Evolutionary conservation across 2,329 filamentous ascomycete species (phyloP).

Genomic region (Colletotrichum sp.): DNA sequence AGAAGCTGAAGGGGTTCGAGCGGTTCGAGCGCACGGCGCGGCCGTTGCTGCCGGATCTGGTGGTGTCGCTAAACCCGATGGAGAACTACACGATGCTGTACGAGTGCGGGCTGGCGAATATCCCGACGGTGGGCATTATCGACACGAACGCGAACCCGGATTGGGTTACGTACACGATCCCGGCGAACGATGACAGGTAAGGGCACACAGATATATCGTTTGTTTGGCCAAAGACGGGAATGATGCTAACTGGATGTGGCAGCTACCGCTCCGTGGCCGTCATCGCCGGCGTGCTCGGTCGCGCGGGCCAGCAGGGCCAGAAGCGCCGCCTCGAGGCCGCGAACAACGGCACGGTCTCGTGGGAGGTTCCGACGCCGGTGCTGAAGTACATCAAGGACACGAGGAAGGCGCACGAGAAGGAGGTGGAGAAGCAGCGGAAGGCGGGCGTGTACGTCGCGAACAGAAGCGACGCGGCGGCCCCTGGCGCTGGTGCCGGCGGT

Average conservation of each 20-base stretch:
- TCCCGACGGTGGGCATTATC: conserved; percentile 93
- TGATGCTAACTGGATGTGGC: not conserved
- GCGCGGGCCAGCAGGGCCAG: conserved; percentile 82
- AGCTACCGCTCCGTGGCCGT: conserved; percentile 83
- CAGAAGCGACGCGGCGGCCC: conserved; percentile 37
- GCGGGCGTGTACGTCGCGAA: conserved; percentile 28
- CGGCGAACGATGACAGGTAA: conserved; percentile 93
- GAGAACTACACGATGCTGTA: conserved; percentile 92
- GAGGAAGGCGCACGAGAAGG: conserved; percentile 27
- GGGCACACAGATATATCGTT: conserved; percentile 28
- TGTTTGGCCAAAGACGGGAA: not conserved
- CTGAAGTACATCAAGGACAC: conserved; percentile 40
- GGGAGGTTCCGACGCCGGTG: conserved; percentile 55
- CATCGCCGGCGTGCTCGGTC: conserved; percentile 84
- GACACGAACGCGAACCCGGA: conserved; percentile 93
- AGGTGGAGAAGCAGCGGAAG: conserved; percentile 39
- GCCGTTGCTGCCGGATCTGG: conserved; percentile 83
- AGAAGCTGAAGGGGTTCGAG: conserved; percentile 64
- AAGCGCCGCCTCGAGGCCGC: conserved; percentile 69
- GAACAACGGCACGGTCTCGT: conserved; percentile 65
- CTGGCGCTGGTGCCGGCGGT: conserved; percentile 34
- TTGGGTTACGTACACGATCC: conserved; percentile 95
- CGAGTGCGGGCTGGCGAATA: conserved; percentile 86
- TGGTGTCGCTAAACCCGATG: conserved; percentile 88
- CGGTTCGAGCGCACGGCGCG: conserved; percentile 66